These are phyloP conservation scores for Pseudogymnoascus sp. DNA, from an alignment of 2,329 filamentous ascomycete genomes.

Conservation along the genomic window DNA sequence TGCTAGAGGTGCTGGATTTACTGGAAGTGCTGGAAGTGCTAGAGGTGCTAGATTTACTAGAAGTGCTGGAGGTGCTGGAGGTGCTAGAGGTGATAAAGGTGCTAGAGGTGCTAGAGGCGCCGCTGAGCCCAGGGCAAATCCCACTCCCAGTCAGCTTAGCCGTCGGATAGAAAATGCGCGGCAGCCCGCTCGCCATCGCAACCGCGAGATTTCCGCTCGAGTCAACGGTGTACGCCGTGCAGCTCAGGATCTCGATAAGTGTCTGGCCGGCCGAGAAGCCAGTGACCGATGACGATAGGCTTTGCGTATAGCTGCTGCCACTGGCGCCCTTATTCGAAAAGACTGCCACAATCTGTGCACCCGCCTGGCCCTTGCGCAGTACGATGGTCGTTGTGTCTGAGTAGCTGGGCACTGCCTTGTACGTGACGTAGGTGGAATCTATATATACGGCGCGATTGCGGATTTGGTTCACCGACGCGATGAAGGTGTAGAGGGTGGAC, in stretches of 20 bases:
- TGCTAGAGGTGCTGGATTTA: too few species aligned
- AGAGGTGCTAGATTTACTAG: too few species aligned
- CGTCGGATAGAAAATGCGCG: constrained; percentile 38
- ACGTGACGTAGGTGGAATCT: constrained; percentile 22
- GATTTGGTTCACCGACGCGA: constrained; percentile 28
- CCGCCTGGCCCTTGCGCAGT: constrained; percentile 25
- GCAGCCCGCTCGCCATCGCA: constrained; percentile 37
- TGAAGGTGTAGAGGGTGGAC: constrained; percentile 35
- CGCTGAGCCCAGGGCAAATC: constrained; percentile 28
- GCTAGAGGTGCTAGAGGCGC: neutral
- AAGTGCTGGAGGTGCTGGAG: too few species aligned
- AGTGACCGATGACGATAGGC: constrained; percentile 33
- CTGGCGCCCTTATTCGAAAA: constrained; percentile 37
- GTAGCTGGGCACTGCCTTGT: constrained; percentile 26
- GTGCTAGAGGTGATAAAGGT: too few species aligned
- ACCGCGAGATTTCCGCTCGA: constrained; percentile 39
- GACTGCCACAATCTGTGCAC: constrained; percentile 28
- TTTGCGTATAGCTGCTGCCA: constrained; percentile 30
- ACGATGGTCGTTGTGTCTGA: constrained; percentile 25
- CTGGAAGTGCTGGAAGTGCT: too few species aligned
- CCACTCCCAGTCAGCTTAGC: constrained; percentile 32
- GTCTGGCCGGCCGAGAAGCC: constrained; percentile 33
- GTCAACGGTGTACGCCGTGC: constrained; percentile 38
- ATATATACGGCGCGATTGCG: constrained; percentile 25
- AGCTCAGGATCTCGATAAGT: constrained; percentile 40